Conservation (phyloP, 169 alveolate genomes). For the Eimeria tenella region DNA sequence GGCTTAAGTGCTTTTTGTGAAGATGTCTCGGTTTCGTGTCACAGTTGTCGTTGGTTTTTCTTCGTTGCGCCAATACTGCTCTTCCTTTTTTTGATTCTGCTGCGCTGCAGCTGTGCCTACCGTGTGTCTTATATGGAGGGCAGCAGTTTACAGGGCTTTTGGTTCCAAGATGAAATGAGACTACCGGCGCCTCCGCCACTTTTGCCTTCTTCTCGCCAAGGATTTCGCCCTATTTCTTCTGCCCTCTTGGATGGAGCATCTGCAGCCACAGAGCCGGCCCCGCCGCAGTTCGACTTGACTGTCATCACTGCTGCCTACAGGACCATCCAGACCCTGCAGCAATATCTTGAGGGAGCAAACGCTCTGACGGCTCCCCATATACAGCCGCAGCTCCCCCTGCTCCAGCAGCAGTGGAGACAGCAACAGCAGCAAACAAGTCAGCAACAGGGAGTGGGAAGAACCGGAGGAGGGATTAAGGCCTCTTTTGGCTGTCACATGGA, state of each 20-base stretch:
- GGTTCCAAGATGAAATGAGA: slow-evolving; percentile 80
- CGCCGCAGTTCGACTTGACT: not conserved
- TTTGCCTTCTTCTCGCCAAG: not conserved
- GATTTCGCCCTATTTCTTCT: not conserved
- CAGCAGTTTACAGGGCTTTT: slow-evolving; percentile 82
- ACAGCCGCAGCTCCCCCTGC: not conserved
- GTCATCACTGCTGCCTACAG: slow-evolving; percentile 2
- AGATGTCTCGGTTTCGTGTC: not conserved
- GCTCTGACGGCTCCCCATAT: not conserved
- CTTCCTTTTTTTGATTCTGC: not conserved
- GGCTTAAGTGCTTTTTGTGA: no score
- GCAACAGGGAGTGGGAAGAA: not conserved
- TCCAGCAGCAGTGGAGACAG: not conserved
- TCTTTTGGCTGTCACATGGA: slow-evolving; percentile 82
- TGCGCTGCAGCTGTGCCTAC: slow-evolving; percentile 79
- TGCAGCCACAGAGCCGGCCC: not conserved
- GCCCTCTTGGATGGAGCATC: not conserved
- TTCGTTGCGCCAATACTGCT: no score
- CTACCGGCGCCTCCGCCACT: slow-evolving; percentile 52
- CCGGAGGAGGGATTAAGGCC: not conserved
- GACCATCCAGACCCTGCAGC: not conserved
- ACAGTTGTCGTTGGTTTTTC: not conserved
- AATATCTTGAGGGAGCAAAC: not conserved
- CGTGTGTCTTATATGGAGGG: slow-evolving; percentile 82
- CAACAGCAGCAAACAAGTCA: not conserved